Evolutionary conservation across 768 basidiomycete species (phyloP).

Genomic region (Trametes maxima): DNA sequence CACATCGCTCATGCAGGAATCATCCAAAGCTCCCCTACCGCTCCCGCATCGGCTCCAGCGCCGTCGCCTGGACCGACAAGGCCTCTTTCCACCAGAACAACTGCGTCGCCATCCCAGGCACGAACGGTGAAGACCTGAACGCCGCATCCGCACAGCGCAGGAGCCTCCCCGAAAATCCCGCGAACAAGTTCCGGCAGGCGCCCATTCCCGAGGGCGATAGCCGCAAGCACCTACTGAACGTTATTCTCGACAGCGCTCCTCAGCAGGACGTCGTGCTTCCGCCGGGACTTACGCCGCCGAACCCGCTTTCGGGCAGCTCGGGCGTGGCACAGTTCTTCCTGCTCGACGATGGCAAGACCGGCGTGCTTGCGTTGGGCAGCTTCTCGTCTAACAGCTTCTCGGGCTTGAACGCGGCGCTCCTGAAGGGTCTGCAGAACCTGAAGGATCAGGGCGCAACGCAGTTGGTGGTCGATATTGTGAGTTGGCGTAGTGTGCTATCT

Average conservation of each 20-base stretch:
- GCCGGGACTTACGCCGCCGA: constrained; percentile 38
- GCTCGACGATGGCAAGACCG: constrained; percentile 53
- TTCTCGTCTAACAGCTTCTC: constrained; percentile 51
- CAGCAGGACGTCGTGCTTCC: constrained; percentile 44
- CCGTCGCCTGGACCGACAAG: constrained; percentile 50
- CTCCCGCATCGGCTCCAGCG: constrained; percentile 49
- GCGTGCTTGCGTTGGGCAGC: constrained; percentile 59
- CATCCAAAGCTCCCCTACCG: constrained; percentile 54
- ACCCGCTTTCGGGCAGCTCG: constrained; percentile 46
- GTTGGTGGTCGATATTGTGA: constrained; percentile 57
- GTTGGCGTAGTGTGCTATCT: background rate
- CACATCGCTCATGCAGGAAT: constrained; percentile 32
- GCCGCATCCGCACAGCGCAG: constrained; percentile 2
- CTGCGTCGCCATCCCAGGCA: constrained; percentile 49
- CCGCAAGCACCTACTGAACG: constrained; percentile 46
- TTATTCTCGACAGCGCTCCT: constrained; percentile 49
- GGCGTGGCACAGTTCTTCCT: constrained; percentile 58
- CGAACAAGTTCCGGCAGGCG: constrained; percentile 28
- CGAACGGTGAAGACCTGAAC: constrained; percentile 45
- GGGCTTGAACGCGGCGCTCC: constrained; percentile 43
- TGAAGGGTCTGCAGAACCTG: constrained; percentile 50
- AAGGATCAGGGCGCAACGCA: constrained; percentile 51
- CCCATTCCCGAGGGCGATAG: constrained; percentile 22
- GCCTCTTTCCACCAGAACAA: constrained; percentile 54
- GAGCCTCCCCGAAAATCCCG: constrained; percentile 8